Evolutionary conservation across 75 land plant genomes (phyloP).

Genomic region (Sequoiadendron giganteum): DNA sequence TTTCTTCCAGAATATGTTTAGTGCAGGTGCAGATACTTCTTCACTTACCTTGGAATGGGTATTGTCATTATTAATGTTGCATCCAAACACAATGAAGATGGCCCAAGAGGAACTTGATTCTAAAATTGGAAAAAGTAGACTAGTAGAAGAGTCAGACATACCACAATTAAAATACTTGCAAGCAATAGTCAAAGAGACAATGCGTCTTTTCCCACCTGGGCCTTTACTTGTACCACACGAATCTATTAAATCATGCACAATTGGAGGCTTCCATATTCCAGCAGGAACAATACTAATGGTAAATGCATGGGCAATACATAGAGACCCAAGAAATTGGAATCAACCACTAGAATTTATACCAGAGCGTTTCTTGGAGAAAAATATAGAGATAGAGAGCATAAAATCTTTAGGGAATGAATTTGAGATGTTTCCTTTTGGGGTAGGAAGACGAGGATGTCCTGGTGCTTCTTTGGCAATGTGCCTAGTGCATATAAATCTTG

Average conservation of each 20-base stretch:
- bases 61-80: conserved; percentile 53
- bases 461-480: no score
- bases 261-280: conserved; percentile 59
- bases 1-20: conserved; percentile 39
- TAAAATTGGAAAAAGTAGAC: not conserved
- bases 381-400: conserved; percentile 21
- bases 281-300: conserved; percentile 40
- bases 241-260: conserved; percentile 35
- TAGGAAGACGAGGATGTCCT: no score
- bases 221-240: conserved; percentile 58
- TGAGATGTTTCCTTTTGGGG: no score
- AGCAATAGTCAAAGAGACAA: conserved; percentile 63
- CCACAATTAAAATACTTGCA: conserved; percentile 39
- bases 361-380: conserved; percentile 25
- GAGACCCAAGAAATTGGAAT: conserved; percentile 57
- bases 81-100: conserved; percentile 31
- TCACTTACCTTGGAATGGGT: conserved; percentile 68
- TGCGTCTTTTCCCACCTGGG: conserved; percentile 70
- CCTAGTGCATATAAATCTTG: no score
- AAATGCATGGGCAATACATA: conserved; percentile 58
- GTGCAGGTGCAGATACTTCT: conserved; percentile 56
- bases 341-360: conserved; percentile 61
- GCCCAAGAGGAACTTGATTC: conserved; percentile 30
- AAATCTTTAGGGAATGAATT: conserved; percentile 28
- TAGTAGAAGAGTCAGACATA: not conserved